Evolutionary conservation across 805 yeast species (phyloP), one percentile per base, ranked within the genome.

Genomic region (Tetrapisispora namnaoensis): DNA sequence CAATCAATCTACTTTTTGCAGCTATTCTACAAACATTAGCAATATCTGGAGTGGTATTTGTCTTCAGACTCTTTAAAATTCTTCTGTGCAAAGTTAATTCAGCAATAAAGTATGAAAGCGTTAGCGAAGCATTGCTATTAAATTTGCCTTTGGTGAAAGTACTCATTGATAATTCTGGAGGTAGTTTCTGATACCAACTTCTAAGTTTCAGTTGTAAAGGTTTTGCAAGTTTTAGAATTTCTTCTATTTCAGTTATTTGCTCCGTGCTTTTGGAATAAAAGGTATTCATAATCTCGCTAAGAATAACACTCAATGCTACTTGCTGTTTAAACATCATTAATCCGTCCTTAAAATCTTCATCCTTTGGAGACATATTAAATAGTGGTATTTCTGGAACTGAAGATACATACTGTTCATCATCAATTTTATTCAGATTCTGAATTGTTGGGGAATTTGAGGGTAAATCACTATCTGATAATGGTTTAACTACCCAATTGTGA

Each of bases 1-100:
- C 95, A 8, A 78, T 67, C 17, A 90, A 70, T 59, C 98, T 71
- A 1, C 95, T 83, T 50, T 76, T 79, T 1, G 96, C 97, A 0
- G 96, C 96, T 28, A 82, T 72, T 40, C 96, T 74, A 62, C 96
- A 88, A 1, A 89, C 89, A 30, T 70, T 66, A 10, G 75, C 70
- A 22, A 83, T 65, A 51, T 82, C 84, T 10, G 66, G 67, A 7
- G 83, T 78, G 0, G 79, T 63, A 27, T 69, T 69, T 7, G 62
- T 51, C 27, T 55, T 60, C 42, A 84, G 66, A 10, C 78, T 69
- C 5, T 83, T 74, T 22, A 84, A 77, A 47, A 86, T 86, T 57
- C 81, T 80, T 45, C 97, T 70, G 64, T 90, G 97, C 22, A 90
- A 70, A 0, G 93, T 84, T 37, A 90, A 78, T 61, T 90, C 98